These are phyloP conservation scores for Leccinum griseonigrum DNA, from an alignment of 1,284 basidiomycete genomes.

Conservation along the genomic window DNA sequence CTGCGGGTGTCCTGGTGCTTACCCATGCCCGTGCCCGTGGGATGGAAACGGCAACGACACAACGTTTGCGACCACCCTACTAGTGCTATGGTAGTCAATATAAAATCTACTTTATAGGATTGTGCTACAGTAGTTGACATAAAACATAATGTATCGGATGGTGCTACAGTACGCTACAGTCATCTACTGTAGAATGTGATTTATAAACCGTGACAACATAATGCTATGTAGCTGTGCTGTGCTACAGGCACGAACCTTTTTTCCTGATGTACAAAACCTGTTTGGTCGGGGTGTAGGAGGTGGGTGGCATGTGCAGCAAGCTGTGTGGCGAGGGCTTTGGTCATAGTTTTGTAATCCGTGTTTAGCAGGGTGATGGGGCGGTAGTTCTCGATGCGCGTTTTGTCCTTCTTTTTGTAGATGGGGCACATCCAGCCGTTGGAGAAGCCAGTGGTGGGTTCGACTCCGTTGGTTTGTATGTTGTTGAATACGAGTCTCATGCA, in stretches of 20 bases:
- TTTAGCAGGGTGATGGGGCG: slow-evolving; percentile 5
- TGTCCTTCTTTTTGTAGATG: neutral
- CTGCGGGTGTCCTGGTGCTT: too few relatives aligned
- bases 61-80: too few relatives aligned
- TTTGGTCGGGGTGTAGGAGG: slow-evolving; percentile 11
- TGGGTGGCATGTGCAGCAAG: neutral
- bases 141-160: too few relatives aligned
- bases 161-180: neutral
- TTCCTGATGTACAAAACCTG: slow-evolving; percentile 1
- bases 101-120: neutral
- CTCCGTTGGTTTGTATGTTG: too few relatives aligned
- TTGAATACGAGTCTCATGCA: too few relatives aligned
- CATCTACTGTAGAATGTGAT: neutral
- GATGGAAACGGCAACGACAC: neutral
- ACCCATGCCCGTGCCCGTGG: neutral
- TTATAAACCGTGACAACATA: neutral
- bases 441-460: too few relatives aligned
- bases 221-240: neutral
- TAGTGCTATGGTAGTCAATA: neutral
- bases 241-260: neutral
- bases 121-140: too few relatives aligned
- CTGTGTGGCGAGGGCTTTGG: neutral
- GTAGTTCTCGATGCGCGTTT: neutral
- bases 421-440: too few relatives aligned
- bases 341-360: slow-evolving; percentile 13